phyloP scores from a whole-genome alignment of 1,284 basidiomycete species.

The Ceratobasidium papillatum region DNA sequence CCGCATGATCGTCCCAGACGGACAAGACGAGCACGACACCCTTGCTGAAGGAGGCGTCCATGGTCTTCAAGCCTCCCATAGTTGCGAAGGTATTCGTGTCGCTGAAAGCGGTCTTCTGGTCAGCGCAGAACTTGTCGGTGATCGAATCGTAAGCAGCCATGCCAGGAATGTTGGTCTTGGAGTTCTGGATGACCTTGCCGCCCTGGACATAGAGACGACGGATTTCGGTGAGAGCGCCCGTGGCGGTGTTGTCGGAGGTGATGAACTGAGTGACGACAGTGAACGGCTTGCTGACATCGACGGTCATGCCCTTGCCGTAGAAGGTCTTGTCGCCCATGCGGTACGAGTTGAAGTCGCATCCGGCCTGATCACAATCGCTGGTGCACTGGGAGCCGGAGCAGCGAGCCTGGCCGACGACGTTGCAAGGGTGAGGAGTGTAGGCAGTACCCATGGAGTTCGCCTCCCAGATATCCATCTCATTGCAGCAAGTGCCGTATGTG shows the following conservation, averaged over 20 bases:
- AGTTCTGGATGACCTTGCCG: conserved; percentile 62
- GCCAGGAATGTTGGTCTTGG: conserved; percentile 52
- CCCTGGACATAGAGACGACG: conserved; percentile 64
- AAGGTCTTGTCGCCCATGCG: conserved; percentile 61
- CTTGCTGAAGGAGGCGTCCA: conserved; percentile 57
- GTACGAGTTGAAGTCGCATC: conserved; percentile 67
- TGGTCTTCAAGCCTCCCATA: conserved; percentile 57
- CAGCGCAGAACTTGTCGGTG: conserved; percentile 56
- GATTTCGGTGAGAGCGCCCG: conserved; percentile 60
- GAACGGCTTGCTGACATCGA: conserved; percentile 60
- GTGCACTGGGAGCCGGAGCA: conserved; percentile 46
- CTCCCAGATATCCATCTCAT: conserved; percentile 47
- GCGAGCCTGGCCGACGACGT: conserved; percentile 22
- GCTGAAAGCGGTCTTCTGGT: conserved; percentile 55
- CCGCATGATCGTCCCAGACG: conserved; percentile 67
- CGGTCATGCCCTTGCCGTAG: conserved; percentile 58
- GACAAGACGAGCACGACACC: conserved; percentile 67
- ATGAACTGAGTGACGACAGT: conserved; percentile 68
- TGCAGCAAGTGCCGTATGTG: conserved; percentile 43
- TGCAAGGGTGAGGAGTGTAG: conserved; percentile 54
- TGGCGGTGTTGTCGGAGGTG: conserved; percentile 57
- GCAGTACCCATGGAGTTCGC: conserved; percentile 61
- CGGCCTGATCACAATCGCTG: conserved; percentile 55
- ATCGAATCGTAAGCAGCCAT: conserved; percentile 51
- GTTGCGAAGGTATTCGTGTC: conserved; percentile 59